Base-by-base conservation (phyloP, 805 yeast species). In the Limtongia smithiae region DNA sequence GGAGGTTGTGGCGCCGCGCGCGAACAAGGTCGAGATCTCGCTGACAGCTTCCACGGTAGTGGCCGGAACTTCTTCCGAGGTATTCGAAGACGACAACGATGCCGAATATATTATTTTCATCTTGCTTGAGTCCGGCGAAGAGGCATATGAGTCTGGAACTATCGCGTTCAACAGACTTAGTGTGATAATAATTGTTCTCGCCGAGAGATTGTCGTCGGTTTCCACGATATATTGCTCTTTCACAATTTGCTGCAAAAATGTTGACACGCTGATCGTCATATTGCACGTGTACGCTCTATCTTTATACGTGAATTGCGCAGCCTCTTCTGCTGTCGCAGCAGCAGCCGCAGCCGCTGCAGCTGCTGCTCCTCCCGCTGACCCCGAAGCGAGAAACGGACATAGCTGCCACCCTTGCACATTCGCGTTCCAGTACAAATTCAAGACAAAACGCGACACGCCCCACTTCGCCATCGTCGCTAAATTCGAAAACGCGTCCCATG, bases 381-480 rank as follows among this genome's bases (percentile, higher is more conserved):
- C 40, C 9, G 35, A 5, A 11, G 31, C 8, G 9, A 40, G 42
- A 2, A 68, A 73, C 1, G 83, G 83, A 55, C 83, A 79, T 20
- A 79, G 62, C 61, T 77, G 82, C 82, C 82, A 78, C 37, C 48
- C 55, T 9, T 54, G 40, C 6, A 66, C 62, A 37, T 55, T 58
- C 31, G 67, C 66, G 60, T 76, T 76, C 78, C 78, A 79, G 62
- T 73, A 79, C n/a, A 78, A 58, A 58, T 80, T 81, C 5, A 78
- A 34, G 52, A 67, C 60, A 17, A 73, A 41, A 3, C 57, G 3
- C 66, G 58, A 21, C 62, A 65, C 40, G 65, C 65, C 4, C 79
- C 78, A 0, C 57, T 59, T 12, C 56, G 59, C 27, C 73, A 59
- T 5, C 65, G 52, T 8, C 46, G 54, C 18, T 38, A 44, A 9